These are phyloP conservation scores for Diaporthe sp. DNA, from an alignment of 2,329 filamentous ascomycete genomes.

Conservation along the genomic window DNA sequence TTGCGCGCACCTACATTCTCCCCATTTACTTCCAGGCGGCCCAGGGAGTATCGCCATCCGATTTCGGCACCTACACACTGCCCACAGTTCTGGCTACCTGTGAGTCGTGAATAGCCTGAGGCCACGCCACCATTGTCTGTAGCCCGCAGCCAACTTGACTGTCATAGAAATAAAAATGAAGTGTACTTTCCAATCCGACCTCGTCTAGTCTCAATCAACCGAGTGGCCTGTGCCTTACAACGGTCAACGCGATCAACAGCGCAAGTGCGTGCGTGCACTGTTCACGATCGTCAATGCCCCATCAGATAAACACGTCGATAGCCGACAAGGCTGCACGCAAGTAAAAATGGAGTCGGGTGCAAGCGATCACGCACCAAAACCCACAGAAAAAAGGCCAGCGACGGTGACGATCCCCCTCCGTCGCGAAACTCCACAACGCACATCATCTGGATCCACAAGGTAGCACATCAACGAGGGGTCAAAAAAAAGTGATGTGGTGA, in stretches of 20 bases:
- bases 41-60: too few species aligned
- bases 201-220: not conserved
- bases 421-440: not conserved
- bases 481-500: not conserved
- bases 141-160: not conserved
- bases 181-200: not conserved
- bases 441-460: not conserved
- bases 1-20: too few species aligned
- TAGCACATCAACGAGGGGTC: not conserved
- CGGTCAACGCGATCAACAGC: not conserved
- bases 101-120: too few species aligned
- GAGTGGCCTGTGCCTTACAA: not conserved
- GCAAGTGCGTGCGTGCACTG: not conserved
- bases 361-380: not conserved
- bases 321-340: not conserved
- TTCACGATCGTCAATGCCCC: constrained; percentile 2
- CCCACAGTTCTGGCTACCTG: too few species aligned
- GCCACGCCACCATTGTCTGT: too few species aligned
- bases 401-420: not conserved
- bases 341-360: not conserved
- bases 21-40: too few species aligned
- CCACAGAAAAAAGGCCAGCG: not conserved
- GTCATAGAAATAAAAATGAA: not conserved
- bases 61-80: too few species aligned
- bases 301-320: constrained; percentile 13